A percentile compares a stretch with the other conserved stretches of the same genome.
These are phyloP conservation scores for Calocybe indica DNA, from an alignment of 768 basidiomycete genomes.

Conservation along the genomic window DNA sequence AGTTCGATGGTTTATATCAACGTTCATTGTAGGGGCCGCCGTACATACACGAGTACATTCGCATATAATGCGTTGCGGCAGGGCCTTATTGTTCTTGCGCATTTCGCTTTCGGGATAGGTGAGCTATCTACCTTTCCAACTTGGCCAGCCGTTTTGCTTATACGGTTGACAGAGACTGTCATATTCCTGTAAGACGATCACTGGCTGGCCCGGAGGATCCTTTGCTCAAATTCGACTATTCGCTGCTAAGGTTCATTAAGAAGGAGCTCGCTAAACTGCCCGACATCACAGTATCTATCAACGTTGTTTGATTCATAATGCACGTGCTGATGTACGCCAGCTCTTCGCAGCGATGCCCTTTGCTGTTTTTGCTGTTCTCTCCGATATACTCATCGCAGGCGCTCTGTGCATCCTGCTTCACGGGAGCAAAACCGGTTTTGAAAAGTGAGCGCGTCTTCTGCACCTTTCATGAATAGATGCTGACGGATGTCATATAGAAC, in stretches of 20 bases:
- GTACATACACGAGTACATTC: background rate
- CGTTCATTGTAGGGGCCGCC: conserved; percentile 20
- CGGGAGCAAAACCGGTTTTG: conserved; percentile 30
- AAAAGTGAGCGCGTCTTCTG: conserved; percentile 16
- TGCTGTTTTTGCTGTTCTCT: conserved; percentile 36
- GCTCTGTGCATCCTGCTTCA: conserved; percentile 36
- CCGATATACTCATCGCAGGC: conserved; percentile 37
- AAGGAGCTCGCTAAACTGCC: conserved; percentile 24
- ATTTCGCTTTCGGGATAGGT: conserved; percentile 34
- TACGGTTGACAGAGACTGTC: conserved; percentile 22
- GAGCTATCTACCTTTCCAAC: conserved; percentile 1
- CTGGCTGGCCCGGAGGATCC: background rate
- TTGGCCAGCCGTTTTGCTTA: background rate
- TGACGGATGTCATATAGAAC: conserved; percentile 22
- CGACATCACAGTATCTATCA: conserved; percentile 25
- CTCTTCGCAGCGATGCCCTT: conserved; percentile 36
- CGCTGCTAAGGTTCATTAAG: conserved; percentile 26
- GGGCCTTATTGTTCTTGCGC: conserved; percentile 19
- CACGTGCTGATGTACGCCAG: conserved; percentile 12
- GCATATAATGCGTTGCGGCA: conserved; percentile 10
- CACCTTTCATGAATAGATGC: background rate
- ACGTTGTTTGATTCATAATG: background rate
- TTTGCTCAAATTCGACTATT: background rate
- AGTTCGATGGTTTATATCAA: conserved; percentile 25
- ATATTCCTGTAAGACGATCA: conserved; percentile 18